Evolutionary conservation across 2,329 filamentous ascomycete genomes (phyloP), one percentile per base, ranked within the genome.

Genomic region (Aspergillus persii): DNA sequence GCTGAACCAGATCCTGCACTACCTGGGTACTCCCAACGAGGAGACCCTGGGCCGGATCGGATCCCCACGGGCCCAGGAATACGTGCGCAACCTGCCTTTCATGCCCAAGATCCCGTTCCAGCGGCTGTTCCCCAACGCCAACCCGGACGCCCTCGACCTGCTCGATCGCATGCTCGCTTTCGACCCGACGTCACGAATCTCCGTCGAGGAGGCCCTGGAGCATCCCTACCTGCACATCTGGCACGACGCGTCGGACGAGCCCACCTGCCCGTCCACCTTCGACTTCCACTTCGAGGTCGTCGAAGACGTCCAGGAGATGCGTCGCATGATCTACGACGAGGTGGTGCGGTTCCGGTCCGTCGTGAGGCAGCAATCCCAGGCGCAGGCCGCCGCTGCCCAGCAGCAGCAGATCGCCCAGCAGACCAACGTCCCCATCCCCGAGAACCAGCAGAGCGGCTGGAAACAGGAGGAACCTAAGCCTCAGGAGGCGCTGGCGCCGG

Each of bases 221-320:
- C 95, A 99, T 81, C 90, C 90, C 36, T 99, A 99, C 79, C 85
- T 99, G 57, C 87, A 94, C 72, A 97, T 99, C 80, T 98, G 95
- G 95, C 95, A 99, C 80, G 95, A 99, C 69, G 91, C 93, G 54
- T 93, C 90, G 3, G 95, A 99, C 78, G 95, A 99, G 81, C 95
- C 95, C 23, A 86, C 89, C 65, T 98, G 94, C 80, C 93, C 93
- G 0, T 91, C 89, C 15, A 93, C 92, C 18, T 99, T 99, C 79
- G 93, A 99, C 82, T 99, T 99, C 81, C 90, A 94, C 75, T 99
- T 99, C 72, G 95, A 99, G 76, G 88, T 96, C n/a, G 87, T 97
- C 44, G 94, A 99, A 55, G 95, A 98, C 49, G 92, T 99, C 23
- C 84, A 83, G 26, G 91, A 97, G 68, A 98, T 99, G 93, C 91